phyloP scores from a whole-genome alignment of 768 basidiomycete species.

The Imleria badia region DNA sequence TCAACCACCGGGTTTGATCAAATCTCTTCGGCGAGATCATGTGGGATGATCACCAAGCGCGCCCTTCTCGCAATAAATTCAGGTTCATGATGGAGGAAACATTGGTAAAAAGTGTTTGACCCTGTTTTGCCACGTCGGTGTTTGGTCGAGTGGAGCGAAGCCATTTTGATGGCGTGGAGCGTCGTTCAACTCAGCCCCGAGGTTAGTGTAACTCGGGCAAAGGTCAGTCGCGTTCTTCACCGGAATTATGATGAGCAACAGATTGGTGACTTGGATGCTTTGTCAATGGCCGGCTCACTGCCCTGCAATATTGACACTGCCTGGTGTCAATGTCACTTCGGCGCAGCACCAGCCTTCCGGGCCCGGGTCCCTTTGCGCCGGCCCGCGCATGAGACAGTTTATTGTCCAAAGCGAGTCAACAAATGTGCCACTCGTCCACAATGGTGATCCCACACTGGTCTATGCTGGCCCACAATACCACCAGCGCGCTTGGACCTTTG shows the following conservation, averaged over 20 bases:
- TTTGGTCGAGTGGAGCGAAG: neutral
- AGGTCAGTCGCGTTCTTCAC: conserved; percentile 6
- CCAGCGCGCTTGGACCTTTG: conserved; percentile 1
- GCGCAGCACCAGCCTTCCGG: conserved; percentile 3
- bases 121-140: neutral
- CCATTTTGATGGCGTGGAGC: neutral
- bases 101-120: too few species aligned
- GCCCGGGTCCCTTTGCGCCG: neutral
- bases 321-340: conserved; percentile 1
- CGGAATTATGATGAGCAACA: conserved; percentile 2
- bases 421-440: conserved; percentile 3
- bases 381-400: conserved; percentile 3
- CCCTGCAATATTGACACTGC: conserved; percentile 6
- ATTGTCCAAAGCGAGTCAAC: conserved; percentile 1
- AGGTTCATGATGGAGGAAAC: too few species aligned
- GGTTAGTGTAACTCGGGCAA: neutral
- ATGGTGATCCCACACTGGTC: neutral
- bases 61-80: too few species aligned
- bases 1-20: conserved; percentile 14
- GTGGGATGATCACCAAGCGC: neutral
- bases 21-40: neutral
- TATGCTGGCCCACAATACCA: conserved; percentile 3
- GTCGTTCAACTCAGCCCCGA: conserved; percentile 5
- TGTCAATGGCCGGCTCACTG: conserved; percentile 10
- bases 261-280: conserved; percentile 4